Conservation (phyloP, 768 basidiomycete species). For the Mycena galericulata region DNA sequence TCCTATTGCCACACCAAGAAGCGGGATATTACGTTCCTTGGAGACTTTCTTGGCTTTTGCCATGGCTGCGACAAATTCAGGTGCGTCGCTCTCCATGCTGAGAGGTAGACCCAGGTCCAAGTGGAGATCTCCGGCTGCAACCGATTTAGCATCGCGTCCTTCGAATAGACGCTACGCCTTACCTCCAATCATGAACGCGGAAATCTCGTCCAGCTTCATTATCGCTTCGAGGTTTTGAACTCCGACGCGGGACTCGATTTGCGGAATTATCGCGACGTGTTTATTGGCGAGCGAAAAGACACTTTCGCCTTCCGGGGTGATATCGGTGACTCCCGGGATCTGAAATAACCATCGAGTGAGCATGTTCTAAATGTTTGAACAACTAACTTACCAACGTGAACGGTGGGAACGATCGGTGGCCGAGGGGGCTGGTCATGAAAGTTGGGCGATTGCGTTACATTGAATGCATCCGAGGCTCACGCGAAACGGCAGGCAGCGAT, state of each 20-base stretch:
- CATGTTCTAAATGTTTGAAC: not conserved
- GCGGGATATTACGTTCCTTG: not conserved
- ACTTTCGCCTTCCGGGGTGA: slow-evolving; percentile 12
- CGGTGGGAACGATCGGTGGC: slow-evolving; percentile 27
- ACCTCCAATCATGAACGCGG: slow-evolving; percentile 33
- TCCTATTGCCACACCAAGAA: slow-evolving; percentile 15
- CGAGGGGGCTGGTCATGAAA: slow-evolving; percentile 9
- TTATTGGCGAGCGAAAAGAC: slow-evolving; percentile 26
- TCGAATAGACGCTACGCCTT: not conserved
- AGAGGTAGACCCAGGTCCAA: slow-evolving; percentile 26
- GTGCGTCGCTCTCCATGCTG: slow-evolving; percentile 14
- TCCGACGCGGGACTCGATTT: slow-evolving; percentile 60
- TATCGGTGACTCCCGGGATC: slow-evolving; percentile 27
- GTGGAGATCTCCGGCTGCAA: slow-evolving; percentile 24
- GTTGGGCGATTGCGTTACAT: not conserved
- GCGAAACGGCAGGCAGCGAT: slow-evolving; percentile 26
- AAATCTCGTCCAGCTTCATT: slow-evolving; percentile 5
- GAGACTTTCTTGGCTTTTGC: slow-evolving; percentile 8
- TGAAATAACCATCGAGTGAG: not conserved
- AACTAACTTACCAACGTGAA: slow-evolving; percentile 16
- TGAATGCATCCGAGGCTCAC: not conserved
- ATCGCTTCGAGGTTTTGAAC: slow-evolving; percentile 75
- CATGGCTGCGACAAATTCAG: slow-evolving; percentile 25
- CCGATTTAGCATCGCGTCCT: not conserved
- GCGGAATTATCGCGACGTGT: slow-evolving; percentile 30